Evolutionary conservation across 2,329 filamentous ascomycete species (phyloP).

Genomic region (Lecanosticta acicola): DNA sequence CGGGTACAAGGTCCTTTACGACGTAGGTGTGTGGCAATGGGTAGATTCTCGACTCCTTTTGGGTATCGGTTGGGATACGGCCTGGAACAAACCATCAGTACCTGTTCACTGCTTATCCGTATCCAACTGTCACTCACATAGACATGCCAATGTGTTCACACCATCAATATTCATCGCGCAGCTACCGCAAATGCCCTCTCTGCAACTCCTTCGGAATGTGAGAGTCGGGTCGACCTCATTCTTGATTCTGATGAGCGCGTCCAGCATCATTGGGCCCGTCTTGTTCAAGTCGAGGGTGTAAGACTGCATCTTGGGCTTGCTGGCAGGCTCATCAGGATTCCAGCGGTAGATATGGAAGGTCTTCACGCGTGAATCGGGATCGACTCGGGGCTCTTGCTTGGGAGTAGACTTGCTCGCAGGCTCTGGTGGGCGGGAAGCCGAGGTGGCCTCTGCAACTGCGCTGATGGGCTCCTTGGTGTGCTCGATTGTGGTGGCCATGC

Average conservation of each 20-base stretch:
- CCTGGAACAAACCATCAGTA: constrained; percentile 51
- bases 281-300: constrained; percentile 97
- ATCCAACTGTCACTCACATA: constrained; percentile 64
- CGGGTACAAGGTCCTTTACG: constrained; percentile 96
- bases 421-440: constrained; percentile 30
- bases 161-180: constrained; percentile 99
- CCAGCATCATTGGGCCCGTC: constrained; percentile 97
- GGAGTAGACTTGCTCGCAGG: constrained; percentile 54
- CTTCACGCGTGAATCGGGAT: constrained; percentile 64
- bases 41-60: constrained; percentile 86
- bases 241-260: constrained; percentile 96
- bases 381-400: constrained; percentile 55
- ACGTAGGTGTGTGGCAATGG: constrained; percentile 97
- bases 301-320: constrained; percentile 92
- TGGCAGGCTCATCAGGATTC: constrained; percentile 86
- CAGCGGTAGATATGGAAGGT: constrained; percentile 98
- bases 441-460: constrained; percentile 27
- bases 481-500: constrained; percentile 34
- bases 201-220: constrained; percentile 91
- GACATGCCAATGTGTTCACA: constrained; percentile 92
- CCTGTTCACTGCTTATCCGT: constrained; percentile 2
- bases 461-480: constrained; percentile 30
- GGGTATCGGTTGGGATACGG: constrained; percentile 81
- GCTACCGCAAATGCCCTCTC: constrained; percentile 97
- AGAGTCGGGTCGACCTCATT: constrained; percentile 96